A percentile compares a stretch with the other conserved stretches of the same genome.
Evolutionary conservation across 2,329 filamentous ascomycete species (phyloP).

Genomic region (Aspergillus pseudoterreus): DNA sequence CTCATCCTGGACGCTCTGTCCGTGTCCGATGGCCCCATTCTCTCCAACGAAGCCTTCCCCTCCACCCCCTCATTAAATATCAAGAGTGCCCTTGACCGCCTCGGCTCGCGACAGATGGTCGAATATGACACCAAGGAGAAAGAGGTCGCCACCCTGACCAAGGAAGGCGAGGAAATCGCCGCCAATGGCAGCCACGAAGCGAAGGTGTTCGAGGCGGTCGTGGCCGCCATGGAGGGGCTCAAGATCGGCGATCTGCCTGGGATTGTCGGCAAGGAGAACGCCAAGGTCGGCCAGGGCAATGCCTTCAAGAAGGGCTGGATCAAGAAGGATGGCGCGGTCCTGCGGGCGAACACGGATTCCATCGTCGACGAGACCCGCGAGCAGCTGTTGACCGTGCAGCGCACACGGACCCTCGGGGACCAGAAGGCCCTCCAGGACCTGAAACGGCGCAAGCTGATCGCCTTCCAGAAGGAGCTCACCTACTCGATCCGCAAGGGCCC

Average conservation of each 20-base stretch:
- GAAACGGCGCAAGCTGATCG: slow-evolving; percentile 88
- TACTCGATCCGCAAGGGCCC: slow-evolving; percentile 81
- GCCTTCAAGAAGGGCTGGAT: slow-evolving; percentile 77
- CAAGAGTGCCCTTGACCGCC: slow-evolving; percentile 83
- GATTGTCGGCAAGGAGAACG: slow-evolving; percentile 45
- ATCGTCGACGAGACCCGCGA: slow-evolving; percentile 78
- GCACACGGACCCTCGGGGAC: slow-evolving; percentile 66
- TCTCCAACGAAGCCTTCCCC: slow-evolving; percentile 69
- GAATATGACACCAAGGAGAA: slow-evolving; percentile 77
- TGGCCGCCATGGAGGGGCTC: slow-evolving; percentile 71
- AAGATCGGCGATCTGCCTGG: slow-evolving; percentile 67
- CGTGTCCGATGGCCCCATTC: slow-evolving; percentile 57
- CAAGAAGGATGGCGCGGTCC: slow-evolving; percentile 58
- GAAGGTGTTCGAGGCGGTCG: slow-evolving; percentile 73
- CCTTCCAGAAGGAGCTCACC: slow-evolving; percentile 75
- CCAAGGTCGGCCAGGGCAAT: slow-evolving; percentile 80
- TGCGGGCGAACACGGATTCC: slow-evolving; percentile 59
- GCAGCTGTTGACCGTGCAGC: slow-evolving; percentile 68
- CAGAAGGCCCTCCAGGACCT: slow-evolving; percentile 74
- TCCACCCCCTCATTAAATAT: slow-evolving; percentile 62
- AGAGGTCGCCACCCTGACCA: slow-evolving; percentile 72
- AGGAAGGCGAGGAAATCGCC: slow-evolving; percentile 69
- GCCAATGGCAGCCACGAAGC: slow-evolving; percentile 77
- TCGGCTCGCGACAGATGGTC: slow-evolving; percentile 81
- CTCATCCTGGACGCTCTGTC: slow-evolving; percentile 65